Conservation (phyloP, 2,329 filamentous ascomycete genomes). For the Acephala macrosclerotiorum region DNA sequence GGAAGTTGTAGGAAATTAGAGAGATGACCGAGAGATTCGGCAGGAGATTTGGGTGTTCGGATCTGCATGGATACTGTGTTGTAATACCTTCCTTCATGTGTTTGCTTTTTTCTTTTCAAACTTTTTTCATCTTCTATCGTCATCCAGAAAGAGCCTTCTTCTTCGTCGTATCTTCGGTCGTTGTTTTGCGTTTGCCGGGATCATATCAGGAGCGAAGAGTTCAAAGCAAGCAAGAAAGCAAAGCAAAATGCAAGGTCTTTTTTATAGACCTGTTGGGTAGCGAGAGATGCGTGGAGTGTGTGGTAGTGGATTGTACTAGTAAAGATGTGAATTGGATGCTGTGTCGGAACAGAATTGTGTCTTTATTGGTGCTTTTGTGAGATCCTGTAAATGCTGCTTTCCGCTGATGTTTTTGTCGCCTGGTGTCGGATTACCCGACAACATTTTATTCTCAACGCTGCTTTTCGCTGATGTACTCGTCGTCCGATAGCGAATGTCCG, state of each 20-base stretch:
- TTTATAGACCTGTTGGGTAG: background rate
- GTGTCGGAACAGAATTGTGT: background rate
- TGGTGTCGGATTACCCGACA: too few relatives aligned
- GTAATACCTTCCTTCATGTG: conserved; percentile 35
- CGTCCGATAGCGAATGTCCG: too few relatives aligned
- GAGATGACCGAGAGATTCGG: conserved; percentile 12
- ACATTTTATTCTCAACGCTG: too few relatives aligned
- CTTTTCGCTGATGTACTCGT: too few relatives aligned
- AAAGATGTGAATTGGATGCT: background rate
- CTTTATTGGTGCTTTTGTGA: too few relatives aligned
- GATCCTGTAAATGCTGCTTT: too few relatives aligned
- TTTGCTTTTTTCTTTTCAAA: conserved; percentile 28
- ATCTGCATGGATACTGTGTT: conserved; percentile 39
- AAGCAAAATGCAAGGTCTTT: background rate
- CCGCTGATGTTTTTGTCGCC: too few relatives aligned
- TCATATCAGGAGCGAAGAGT: conserved; percentile 5
- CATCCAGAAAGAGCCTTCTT: background rate
- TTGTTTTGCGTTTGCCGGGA: background rate
- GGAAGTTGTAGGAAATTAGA: conserved; percentile 42
- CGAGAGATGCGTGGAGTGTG: background rate
- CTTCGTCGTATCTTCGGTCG: background rate
- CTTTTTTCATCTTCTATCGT: background rate
- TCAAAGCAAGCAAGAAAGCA: conserved; percentile 2
- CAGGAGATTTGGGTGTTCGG: conserved; percentile 13
- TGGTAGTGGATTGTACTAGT: conserved; percentile 5